Percentiles rank a stretch among this genome's conserved stretches.
Conservation (phyloP, 108 stramenopile species). For the Seminavis robusta region DNA sequence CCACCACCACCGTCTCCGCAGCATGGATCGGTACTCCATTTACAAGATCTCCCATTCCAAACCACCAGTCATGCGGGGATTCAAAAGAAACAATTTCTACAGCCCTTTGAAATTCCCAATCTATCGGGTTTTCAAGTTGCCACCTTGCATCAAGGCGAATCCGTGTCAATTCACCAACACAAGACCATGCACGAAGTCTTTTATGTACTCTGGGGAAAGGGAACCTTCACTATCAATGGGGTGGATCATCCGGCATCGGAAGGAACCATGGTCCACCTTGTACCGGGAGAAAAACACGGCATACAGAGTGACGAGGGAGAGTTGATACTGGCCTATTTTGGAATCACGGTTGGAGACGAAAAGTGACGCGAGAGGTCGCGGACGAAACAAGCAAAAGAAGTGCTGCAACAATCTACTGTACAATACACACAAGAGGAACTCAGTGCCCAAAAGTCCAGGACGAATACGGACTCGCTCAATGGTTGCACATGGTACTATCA, state of each 20-base stretch:
- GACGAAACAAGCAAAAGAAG: not conserved
- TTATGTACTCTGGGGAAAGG: slow-evolving; percentile 39
- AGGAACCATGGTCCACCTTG: slow-evolving; percentile 34
- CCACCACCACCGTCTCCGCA: too few relatives aligned
- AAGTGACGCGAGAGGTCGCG: not conserved
- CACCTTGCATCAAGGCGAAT: slow-evolving; percentile 28
- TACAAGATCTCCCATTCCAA: slow-evolving; percentile 12
- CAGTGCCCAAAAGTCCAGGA: too few relatives aligned
- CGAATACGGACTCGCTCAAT: too few relatives aligned
- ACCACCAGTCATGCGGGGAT: slow-evolving; percentile 24
- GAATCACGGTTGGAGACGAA: slow-evolving; percentile 24
- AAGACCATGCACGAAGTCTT: slow-evolving; percentile 47
- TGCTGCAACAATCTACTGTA: not conserved
- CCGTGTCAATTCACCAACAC: slow-evolving; percentile 28
- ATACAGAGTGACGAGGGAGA: not conserved
- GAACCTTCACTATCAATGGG: slow-evolving; percentile 16
- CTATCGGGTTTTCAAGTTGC: slow-evolving; percentile 34
- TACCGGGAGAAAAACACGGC: slow-evolving; percentile 25
- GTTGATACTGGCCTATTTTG: slow-evolving; percentile 24
- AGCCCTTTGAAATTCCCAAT: slow-evolving; percentile 41
- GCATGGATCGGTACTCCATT: not conserved
- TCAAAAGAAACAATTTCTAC: slow-evolving; percentile 38
- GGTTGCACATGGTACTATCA: too few relatives aligned
- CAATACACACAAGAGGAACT: not conserved
- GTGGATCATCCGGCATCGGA: not conserved